These are phyloP conservation scores for Phytophthora pseudosyringae DNA, from an alignment of 352 stramenopile species.

Conservation along the genomic window DNA sequence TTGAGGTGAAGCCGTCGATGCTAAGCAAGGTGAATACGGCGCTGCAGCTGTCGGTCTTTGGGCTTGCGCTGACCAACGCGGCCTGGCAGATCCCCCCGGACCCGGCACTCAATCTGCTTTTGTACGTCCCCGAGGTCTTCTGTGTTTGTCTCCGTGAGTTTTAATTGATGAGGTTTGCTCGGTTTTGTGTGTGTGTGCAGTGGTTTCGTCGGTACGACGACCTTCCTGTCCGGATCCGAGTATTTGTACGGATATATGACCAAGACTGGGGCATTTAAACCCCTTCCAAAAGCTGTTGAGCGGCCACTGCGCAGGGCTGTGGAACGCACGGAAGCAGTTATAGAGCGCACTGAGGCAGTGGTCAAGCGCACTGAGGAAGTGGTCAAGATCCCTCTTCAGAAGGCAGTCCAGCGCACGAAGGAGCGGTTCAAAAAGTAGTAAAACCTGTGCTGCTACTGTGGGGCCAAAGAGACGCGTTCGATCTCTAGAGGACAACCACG, in stretches of 20 bases:
- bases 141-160: not conserved
- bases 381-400: slow-evolving; percentile 26
- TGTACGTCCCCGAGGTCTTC: slow-evolving; percentile 52
- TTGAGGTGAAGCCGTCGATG: slow-evolving; percentile 74
- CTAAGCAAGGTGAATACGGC: slow-evolving; percentile 86
- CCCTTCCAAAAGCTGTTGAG: slow-evolving; percentile 46
- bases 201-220: slow-evolving; percentile 72
- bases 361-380: slow-evolving; percentile 44
- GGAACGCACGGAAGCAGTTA: slow-evolving; percentile 39
- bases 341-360: slow-evolving; percentile 29
- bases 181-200: slow-evolving; percentile 32
- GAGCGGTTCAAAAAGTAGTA: slow-evolving; percentile 38
- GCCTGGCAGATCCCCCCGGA: slow-evolving; percentile 73
- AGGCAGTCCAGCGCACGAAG: slow-evolving; percentile 36
- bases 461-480: not conserved
- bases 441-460: slow-evolving; percentile 2
- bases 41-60: slow-evolving; percentile 78
- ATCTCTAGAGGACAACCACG: not conserved
- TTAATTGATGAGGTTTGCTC: slow-evolving; percentile 6
- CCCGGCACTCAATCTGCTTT: slow-evolving; percentile 59
- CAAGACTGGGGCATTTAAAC: slow-evolving; percentile 71
- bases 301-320: slow-evolving; percentile 35
- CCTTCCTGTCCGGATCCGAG: slow-evolving; percentile 76
- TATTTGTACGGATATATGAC: slow-evolving; percentile 82
- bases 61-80: slow-evolving; percentile 74